Conservation (phyloP, 768 basidiomycete genomes). For the Rhizopogon vinicolor region DNA sequence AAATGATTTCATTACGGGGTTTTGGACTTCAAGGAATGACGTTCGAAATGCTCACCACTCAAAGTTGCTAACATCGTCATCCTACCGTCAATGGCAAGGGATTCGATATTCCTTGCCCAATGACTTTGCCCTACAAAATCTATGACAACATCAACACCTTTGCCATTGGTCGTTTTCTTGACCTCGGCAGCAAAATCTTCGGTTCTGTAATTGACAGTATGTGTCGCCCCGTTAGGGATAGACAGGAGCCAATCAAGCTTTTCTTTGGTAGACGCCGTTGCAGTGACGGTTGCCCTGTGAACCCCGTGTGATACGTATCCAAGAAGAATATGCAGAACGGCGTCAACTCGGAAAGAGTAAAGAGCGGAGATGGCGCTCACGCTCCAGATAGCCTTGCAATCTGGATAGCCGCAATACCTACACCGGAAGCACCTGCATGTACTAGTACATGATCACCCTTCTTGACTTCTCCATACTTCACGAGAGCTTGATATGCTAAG, state of each 20-base stretch:
- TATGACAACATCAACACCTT: conserved; percentile 79
- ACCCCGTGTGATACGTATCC: conserved; percentile 5
- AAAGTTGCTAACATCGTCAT: conserved; percentile 66
- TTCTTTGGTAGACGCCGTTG: conserved; percentile 80
- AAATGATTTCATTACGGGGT: conserved; percentile 13
- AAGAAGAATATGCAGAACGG: background rate
- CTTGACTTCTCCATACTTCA: conserved; percentile 66
- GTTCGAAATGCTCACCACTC: conserved; percentile 45
- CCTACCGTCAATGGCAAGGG: conserved; percentile 65
- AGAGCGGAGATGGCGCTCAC: conserved; percentile 38
- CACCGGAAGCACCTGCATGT: conserved; percentile 90
- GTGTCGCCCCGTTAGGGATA: conserved; percentile 65
- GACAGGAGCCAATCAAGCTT: conserved; percentile 76
- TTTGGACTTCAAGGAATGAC: conserved; percentile 10
- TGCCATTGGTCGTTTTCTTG: conserved; percentile 58
- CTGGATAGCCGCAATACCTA: conserved; percentile 86
- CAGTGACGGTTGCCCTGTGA: conserved; percentile 62
- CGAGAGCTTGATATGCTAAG: conserved; percentile 57
- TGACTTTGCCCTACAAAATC: conserved; percentile 81
- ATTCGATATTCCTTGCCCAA: conserved; percentile 68
- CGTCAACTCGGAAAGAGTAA: conserved; percentile 1
- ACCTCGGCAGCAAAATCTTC: conserved; percentile 75
- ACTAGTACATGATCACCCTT: conserved; percentile 73
- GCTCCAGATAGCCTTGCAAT: conserved; percentile 71
- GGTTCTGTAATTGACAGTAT: conserved; percentile 81